These are phyloP conservation scores for Calonectria montana DNA, from an alignment of 2,329 filamentous ascomycete species.

Conservation along the genomic window DNA sequence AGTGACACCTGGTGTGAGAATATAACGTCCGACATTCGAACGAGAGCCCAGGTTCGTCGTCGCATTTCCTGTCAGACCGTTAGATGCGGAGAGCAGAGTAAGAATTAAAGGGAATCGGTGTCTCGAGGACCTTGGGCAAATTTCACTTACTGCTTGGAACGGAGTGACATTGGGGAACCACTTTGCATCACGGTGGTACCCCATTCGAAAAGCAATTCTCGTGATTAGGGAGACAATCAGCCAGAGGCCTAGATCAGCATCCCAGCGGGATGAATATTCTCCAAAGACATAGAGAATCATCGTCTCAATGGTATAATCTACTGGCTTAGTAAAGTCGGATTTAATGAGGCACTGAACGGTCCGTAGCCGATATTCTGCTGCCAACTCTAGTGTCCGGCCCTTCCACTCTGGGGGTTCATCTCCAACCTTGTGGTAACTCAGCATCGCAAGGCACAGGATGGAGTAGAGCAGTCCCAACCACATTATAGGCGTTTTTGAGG, in stretches of 20 bases:
- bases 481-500: slow-evolving; percentile 77
- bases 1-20: slow-evolving; percentile 81
- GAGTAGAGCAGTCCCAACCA: slow-evolving; percentile 84
- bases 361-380: slow-evolving; percentile 73
- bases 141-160: slow-evolving; percentile 71
- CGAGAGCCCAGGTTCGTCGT: slow-evolving; percentile 74
- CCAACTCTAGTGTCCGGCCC: slow-evolving; percentile 70
- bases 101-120: neutral
- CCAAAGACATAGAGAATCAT: slow-evolving; percentile 81
- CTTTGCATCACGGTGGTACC: slow-evolving; percentile 81
- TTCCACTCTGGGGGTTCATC: slow-evolving; percentile 85
- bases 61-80: slow-evolving; percentile 71
- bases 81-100: slow-evolving; percentile 13
- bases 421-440: slow-evolving; percentile 82
- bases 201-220: slow-evolving; percentile 74
- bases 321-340: slow-evolving; percentile 81
- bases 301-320: slow-evolving; percentile 81
- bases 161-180: slow-evolving; percentile 78
- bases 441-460: slow-evolving; percentile 80
- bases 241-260: slow-evolving; percentile 77
- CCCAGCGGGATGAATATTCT: slow-evolving; percentile 78
- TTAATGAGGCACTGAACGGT: slow-evolving; percentile 83
- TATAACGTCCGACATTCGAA: slow-evolving; percentile 79
- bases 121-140: neutral
- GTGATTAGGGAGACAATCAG: slow-evolving; percentile 67